Percentiles rank a stretch among this genome's conserved stretches.
These are phyloP conservation scores for Tetracentron sinense DNA, from an alignment of 164 flowering plant genomes.

Conservation along the genomic window DNA sequence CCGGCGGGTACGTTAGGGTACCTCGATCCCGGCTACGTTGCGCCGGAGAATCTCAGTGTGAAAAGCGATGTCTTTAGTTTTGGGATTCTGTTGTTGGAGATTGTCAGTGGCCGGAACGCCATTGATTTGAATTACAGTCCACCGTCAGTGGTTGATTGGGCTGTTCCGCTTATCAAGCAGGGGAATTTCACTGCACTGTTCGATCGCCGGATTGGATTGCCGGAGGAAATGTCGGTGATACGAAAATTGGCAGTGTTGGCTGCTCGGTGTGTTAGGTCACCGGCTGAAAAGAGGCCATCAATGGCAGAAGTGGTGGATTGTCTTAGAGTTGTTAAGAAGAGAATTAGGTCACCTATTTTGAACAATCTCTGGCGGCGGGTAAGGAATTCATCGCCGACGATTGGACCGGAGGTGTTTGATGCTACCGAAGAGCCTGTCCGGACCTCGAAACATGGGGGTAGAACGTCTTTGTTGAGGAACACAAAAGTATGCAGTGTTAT, in stretches of 20 bases:
- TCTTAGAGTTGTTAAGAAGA: constrained; percentile 34
- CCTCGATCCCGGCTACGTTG: constrained; percentile 62
- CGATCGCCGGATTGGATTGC: constrained; percentile 48
- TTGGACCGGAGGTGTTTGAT: constrained; percentile 19
- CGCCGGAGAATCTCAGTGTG: not conserved
- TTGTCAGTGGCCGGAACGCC: constrained; percentile 71
- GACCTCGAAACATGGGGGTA: constrained; percentile 23
- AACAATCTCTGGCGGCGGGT: constrained; percentile 33
- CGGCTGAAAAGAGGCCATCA: constrained; percentile 47
- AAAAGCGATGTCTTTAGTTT: constrained; percentile 46
- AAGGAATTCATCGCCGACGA: constrained; percentile 12
- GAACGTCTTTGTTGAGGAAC: constrained; percentile 25
- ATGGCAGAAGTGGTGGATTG: constrained; percentile 29
- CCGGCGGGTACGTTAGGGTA: constrained; percentile 88
- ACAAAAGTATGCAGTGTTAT: constrained; percentile 52
- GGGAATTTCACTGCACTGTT: constrained; percentile 37
- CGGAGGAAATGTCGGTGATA: constrained; percentile 35
- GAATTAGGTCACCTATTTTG: constrained; percentile 38
- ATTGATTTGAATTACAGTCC: constrained; percentile 79
- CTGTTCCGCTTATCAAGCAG: constrained; percentile 52
- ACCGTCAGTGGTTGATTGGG: constrained; percentile 84
- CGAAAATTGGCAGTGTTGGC: constrained; percentile 49
- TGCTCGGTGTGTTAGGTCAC: constrained; percentile 55
- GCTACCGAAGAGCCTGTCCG: constrained; percentile 25
- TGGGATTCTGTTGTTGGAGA: constrained; percentile 66